phyloP scores from a whole-genome alignment of 2,329 filamentous ascomycete genomes.

The Monilinia aucupariae region DNA sequence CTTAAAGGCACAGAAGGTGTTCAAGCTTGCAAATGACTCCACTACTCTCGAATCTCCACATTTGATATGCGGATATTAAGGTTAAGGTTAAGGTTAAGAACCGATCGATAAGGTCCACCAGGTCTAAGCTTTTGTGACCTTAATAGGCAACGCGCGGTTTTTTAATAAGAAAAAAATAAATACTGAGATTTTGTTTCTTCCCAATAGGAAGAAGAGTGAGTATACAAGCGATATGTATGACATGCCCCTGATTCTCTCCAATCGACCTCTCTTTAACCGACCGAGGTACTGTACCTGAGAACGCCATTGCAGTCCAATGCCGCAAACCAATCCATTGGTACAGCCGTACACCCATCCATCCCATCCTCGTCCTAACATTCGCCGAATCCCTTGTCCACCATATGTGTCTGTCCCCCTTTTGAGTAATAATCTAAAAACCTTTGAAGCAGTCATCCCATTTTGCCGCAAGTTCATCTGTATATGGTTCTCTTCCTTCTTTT shows the following conservation, averaged over 20 bases:
- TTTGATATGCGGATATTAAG: neutral
- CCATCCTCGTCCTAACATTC: neutral
- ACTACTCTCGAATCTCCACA: neutral
- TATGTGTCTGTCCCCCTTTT: constrained; percentile 15
- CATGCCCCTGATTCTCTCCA: constrained; percentile 5
- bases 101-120: neutral
- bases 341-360: constrained; percentile 10
- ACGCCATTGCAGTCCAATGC: constrained; percentile 12
- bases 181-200: neutral
- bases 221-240: constrained; percentile 9
- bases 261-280: neutral
- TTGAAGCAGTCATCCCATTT: constrained; percentile 68
- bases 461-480: constrained; percentile 61
- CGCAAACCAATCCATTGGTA: constrained; percentile 10
- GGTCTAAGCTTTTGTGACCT: constrained; percentile 1
- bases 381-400: neutral
- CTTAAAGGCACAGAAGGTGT: neutral
- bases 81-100: neutral
- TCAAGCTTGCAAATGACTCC: neutral
- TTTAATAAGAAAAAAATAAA: neutral
- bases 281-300: constrained; percentile 10
- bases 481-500: constrained; percentile 57
- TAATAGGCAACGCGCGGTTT: neutral
- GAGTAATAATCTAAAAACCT: constrained; percentile 51
- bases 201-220: neutral